Percentiles rank a stretch among this genome's conserved stretches.
Conservation (phyloP, 768 basidiomycete species). For the Podaxis mareebaensis region DNA sequence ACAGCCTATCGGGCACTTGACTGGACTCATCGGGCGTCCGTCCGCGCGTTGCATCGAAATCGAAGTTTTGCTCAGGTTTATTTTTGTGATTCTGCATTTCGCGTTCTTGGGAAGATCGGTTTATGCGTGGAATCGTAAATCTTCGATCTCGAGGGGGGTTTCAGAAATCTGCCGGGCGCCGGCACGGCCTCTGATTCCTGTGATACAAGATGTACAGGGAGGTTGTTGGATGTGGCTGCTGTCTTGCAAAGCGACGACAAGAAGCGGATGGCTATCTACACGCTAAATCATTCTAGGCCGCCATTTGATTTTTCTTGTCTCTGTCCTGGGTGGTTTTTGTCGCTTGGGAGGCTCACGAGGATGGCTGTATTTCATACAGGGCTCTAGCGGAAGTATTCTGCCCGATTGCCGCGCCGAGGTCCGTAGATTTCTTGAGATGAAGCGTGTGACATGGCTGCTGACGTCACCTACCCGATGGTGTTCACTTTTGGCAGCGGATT, state of each 20-base stretch:
- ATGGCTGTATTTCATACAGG: constrained; percentile 37
- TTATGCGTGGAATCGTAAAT: constrained; percentile 4
- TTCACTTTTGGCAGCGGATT: constrained; percentile 41
- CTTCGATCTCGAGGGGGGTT: background rate
- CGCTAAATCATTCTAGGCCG: constrained; percentile 2
- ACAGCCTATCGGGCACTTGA: constrained; percentile 2
- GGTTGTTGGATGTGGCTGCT: background rate
- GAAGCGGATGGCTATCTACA: background rate
- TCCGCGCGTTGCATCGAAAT: background rate
- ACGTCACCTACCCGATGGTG: constrained; percentile 18
- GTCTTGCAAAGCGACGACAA: background rate
- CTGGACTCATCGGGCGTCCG: background rate
- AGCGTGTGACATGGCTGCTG: constrained; percentile 6
- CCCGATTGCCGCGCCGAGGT: constrained; percentile 87
- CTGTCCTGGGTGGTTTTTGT: background rate
- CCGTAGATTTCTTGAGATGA: constrained; percentile 24
- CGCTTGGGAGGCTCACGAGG: background rate
- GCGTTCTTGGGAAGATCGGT: background rate
- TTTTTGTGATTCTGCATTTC: background rate
- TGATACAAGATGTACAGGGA: background rate
- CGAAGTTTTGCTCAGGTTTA: background rate
- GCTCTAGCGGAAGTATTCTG: constrained; percentile 83
- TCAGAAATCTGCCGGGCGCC: background rate
- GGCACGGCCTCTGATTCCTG: background rate
- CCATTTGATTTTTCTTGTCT: background rate